Base-by-base conservation (phyloP, 148 eudicot genomes). In the Fallopia convolvulus region DNA sequence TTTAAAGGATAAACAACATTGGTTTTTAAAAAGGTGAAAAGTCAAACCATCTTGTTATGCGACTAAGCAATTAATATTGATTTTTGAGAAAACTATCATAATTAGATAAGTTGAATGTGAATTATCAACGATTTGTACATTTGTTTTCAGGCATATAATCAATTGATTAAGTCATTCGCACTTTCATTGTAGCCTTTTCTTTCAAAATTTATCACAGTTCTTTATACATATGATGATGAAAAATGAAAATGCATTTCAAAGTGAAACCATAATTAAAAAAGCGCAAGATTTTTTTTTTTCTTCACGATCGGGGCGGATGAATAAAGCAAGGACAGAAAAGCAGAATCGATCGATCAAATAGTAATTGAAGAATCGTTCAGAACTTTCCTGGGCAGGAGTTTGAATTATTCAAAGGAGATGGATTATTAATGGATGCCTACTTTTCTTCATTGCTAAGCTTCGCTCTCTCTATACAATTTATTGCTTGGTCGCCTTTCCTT, bases 381-480 rank as follows among this genome's bases (percentile, higher is more conserved):
- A 68, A 33, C 72, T 15, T 68, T 36, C 7, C 20, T 66, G 42
- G 42, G 9, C 72, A 36, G 20, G 72, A 3, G 9, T 36, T 68
- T 68, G 44, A 68, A 68, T 68, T 15, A 68, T 68, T 36, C 72
- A 68, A 68, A 68, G 72, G 44, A 39, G 46, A 14, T 66, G 14
- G 15, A 18, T 52, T 15, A 30, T 65, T 61, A 61, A 68, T 68
- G 72, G 46, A 68, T 36, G 42, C 46, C 72, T 68, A 68, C 72
- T 68, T 68, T 68, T 68, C 72, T 68, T 68, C 72, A 36, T 36
- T 68, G 44, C 44, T 68, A 68, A 68, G 72, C 72, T 68, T 68
- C 39, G 42, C 44, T 32, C 40, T 12, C 44, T 32, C 40, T 12
- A 30, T 32, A 15, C 70, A 58, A 52, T 20, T 6, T 11, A 30